Evolutionary conservation across 352 stramenopile species (phyloP).

Genomic region (Blastocystis sp.): DNA sequence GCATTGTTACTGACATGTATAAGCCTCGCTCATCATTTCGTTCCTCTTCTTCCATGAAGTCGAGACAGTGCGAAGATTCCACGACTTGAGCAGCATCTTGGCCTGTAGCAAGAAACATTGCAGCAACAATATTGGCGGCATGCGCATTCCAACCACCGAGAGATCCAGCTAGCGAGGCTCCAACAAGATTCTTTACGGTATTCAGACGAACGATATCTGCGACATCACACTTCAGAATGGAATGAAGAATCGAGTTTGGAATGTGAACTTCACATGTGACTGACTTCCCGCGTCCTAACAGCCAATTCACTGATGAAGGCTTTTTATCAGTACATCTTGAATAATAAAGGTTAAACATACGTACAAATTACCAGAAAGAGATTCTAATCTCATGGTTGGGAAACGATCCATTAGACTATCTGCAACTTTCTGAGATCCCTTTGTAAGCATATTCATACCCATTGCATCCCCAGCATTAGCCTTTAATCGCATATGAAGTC

Average conservation of each 20-base stretch:
- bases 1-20: constrained; percentile 81
- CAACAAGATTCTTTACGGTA: constrained; percentile 83
- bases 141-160: constrained; percentile 87
- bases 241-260: constrained; percentile 76
- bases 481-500: constrained; percentile 82
- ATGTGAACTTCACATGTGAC: constrained; percentile 83
- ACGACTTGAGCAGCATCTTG: constrained; percentile 88
- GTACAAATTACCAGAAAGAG: constrained; percentile 82
- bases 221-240: constrained; percentile 82
- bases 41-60: constrained; percentile 81
- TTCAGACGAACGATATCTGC: constrained; percentile 81
- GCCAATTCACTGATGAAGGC: constrained; percentile 85
- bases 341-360: background rate
- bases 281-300: constrained; percentile 82
- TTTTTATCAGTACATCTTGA: constrained; percentile 85
- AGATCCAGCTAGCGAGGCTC: constrained; percentile 80
- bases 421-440: constrained; percentile 80
- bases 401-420: constrained; percentile 77
- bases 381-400: constrained; percentile 76
- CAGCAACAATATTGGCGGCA: constrained; percentile 85
- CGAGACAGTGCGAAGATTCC: constrained; percentile 84
- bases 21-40: constrained; percentile 75
- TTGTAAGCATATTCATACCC: constrained; percentile 90
- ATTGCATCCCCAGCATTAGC: constrained; percentile 86
- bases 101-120: constrained; percentile 83